Evolutionary conservation across 176 grass and related monocot species (phyloP), one percentile per base, ranked within the genome.

Genomic region (Calamus simplicifolius): DNA sequence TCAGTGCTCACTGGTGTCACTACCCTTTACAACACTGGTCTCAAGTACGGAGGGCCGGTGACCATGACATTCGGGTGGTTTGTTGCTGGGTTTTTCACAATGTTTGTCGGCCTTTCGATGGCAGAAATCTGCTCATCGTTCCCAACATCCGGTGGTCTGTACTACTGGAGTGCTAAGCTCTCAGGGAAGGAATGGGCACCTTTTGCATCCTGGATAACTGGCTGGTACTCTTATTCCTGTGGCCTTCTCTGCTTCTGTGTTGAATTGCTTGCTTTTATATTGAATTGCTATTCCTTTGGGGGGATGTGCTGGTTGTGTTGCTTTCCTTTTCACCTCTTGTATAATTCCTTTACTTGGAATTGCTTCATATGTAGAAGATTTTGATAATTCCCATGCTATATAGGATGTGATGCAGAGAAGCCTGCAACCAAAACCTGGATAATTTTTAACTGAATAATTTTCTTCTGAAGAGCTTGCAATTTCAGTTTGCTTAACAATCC

Each of bases 51-150:
- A 3, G 91, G 91, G 8, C 83, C 91, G 16, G 68, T 67, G 0
- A 82, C 83, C 16, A 85, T 96, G 72, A 85, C 81, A n/a, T 96
- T 74, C 52, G 92, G 86, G 14, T 96, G 92, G 92, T 88, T 90
- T 75, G 72, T 91, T 19, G 78, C 92, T 6, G 87, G 92, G 14
- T 67, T 69, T 25, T 96, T 96, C 80, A 90, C 83, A 57, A 85
- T 96, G 83, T 23, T 69, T 2, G 87, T 96, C 1, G 92, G 87
- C 0, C 52, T 82, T 10, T 85, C 87, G 59, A 96, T 96, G 92
- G 92, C 80, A 48, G 92, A 96, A 84, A 85, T 97, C 29, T 97
- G 92, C 74, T 97, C 92, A 17, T 84, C 92, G 17, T 97, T 75
- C 79, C 92, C 92, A 0, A 97, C 91, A 25, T 96, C 91, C 5